Conservation (phyloP, 352 stramenopile genomes). For the Phytophthora constricta region DNA sequence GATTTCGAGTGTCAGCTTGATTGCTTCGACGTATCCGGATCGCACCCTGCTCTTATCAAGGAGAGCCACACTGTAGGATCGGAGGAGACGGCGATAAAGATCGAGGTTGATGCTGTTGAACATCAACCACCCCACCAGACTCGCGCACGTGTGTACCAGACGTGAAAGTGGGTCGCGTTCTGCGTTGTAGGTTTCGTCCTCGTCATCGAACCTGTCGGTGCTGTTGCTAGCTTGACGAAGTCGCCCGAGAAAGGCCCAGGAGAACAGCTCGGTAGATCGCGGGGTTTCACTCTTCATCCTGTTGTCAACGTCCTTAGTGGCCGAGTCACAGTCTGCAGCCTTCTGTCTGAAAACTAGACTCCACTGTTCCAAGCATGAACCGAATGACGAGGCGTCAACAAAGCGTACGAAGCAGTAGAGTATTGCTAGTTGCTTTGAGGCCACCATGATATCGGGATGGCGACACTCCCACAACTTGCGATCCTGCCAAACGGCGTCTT, state of each 20-base stretch:
- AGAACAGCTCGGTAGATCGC: conserved; percentile 9
- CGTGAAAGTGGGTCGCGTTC: conserved; percentile 17
- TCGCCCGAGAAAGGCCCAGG: conserved; percentile 36
- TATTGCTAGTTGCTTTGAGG: conserved; percentile 63
- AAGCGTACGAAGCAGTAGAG: conserved; percentile 49
- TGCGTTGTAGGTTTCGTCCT: too few species aligned
- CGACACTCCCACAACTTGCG: conserved; percentile 52
- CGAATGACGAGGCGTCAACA: conserved; percentile 40
- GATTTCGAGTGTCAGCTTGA: conserved; percentile 36
- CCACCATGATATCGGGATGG: conserved; percentile 42
- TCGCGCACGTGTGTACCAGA: conserved; percentile 32
- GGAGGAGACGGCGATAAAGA: conserved; percentile 33
- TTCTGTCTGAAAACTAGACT: too few species aligned
- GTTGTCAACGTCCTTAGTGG: neutral
- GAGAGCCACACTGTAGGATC: conserved; percentile 26
- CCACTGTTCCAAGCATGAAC: conserved; percentile 34
- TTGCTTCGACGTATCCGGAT: conserved; percentile 35
- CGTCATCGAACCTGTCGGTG: neutral
- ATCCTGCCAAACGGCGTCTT: conserved; percentile 35
- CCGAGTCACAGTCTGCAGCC: too few species aligned
- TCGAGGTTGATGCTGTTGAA: conserved; percentile 38
- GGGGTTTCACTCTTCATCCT: neutral
- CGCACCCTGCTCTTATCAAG: conserved; percentile 42
- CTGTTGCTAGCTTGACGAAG: conserved; percentile 2
- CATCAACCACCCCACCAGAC: conserved; percentile 37